Evolutionary conservation across 495 filamentous ascomycete genomes (phyloP).

Genomic region (Pyronema omphalodes): DNA sequence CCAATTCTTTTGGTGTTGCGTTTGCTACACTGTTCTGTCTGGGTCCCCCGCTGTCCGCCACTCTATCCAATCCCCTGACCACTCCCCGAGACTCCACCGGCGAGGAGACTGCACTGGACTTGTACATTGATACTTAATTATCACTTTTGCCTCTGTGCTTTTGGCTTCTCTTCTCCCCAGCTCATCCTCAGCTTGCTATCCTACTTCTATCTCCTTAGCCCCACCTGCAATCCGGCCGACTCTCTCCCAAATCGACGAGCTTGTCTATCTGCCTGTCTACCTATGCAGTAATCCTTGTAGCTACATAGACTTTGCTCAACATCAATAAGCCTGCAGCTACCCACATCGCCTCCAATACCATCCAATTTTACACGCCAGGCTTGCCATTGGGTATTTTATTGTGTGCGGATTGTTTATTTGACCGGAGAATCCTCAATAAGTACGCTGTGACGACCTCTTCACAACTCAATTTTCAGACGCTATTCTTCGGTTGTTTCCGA

Average conservation of each 20-base stretch:
- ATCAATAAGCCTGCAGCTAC: constrained; percentile 3
- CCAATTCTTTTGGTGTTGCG: background rate
- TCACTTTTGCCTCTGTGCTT: background rate
- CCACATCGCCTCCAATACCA: background rate
- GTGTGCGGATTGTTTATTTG: background rate
- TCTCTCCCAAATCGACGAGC: background rate
- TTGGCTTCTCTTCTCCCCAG: background rate
- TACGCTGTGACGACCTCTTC: background rate
- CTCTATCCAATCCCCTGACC: too few relatives aligned
- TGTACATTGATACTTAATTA: constrained; percentile 2
- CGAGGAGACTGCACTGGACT: background rate
- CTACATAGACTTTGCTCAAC: background rate
- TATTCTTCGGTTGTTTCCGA: constrained; percentile 3
- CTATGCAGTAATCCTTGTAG: background rate
- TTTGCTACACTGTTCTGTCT: background rate
- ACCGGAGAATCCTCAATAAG: background rate
- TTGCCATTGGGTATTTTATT: background rate
- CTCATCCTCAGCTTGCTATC: background rate
- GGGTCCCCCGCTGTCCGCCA: background rate
- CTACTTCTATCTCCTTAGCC: background rate
- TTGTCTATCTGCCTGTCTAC: constrained; percentile 2
- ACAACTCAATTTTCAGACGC: background rate
- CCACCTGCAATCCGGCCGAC: background rate
- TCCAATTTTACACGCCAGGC: constrained; percentile 1
- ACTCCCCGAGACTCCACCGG: background rate